phyloP scores from a whole-genome alignment of 768 basidiomycete species.

The Pleurotus giganteus region DNA sequence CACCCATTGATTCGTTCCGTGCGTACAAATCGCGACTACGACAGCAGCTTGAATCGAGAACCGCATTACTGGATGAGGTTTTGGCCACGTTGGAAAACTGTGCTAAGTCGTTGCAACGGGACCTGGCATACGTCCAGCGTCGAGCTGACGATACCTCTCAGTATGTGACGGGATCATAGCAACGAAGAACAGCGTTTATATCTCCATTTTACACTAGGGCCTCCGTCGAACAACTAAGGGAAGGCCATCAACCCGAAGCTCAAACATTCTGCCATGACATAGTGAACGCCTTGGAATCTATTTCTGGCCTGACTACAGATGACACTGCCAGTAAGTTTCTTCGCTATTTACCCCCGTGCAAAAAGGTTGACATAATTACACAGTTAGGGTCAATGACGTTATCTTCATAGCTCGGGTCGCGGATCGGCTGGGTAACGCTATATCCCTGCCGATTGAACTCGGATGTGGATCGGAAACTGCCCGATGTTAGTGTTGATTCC shows the following conservation, averaged over 20 bases:
- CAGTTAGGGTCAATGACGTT: slow-evolving; percentile 27
- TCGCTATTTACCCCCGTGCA: slow-evolving; percentile 2
- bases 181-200: not conserved
- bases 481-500: slow-evolving; percentile 19
- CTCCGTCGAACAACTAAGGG: slow-evolving; percentile 40
- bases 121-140: slow-evolving; percentile 47
- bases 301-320: slow-evolving; percentile 26
- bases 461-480: slow-evolving; percentile 36
- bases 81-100: slow-evolving; percentile 58
- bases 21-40: slow-evolving; percentile 61
- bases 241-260: slow-evolving; percentile 50
- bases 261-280: slow-evolving; percentile 43
- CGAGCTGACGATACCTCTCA: slow-evolving; percentile 37
- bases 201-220: slow-evolving; percentile 26
- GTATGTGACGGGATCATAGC: slow-evolving; percentile 31
- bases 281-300: slow-evolving; percentile 36
- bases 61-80: slow-evolving; percentile 56
- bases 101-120: slow-evolving; percentile 55
- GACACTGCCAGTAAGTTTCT: slow-evolving; percentile 32
- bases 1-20: slow-evolving; percentile 43
- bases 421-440: slow-evolving; percentile 44
- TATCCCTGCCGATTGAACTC: slow-evolving; percentile 41
- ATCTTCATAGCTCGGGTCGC: slow-evolving; percentile 50
- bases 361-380: slow-evolving; percentile 16
- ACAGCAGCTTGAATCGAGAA: slow-evolving; percentile 64